These are phyloP conservation scores for Hypoxylon sp. DNA, from an alignment of 2,329 filamentous ascomycete genomes.

Conservation along the genomic window DNA sequence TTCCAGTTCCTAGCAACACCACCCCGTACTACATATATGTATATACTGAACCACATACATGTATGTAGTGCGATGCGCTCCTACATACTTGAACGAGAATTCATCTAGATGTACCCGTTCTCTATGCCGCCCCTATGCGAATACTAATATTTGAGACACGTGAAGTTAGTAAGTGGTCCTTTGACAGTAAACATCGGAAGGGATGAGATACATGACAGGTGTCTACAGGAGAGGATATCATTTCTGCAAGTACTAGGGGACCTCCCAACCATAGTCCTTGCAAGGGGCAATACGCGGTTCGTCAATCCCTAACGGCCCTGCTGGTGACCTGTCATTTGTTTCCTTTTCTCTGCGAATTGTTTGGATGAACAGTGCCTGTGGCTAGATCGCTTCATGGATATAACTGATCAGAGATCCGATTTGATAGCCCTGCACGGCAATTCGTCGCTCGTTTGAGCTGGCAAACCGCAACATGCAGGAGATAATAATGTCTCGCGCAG, in stretches of 20 bases:
- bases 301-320: conserved; percentile 42
- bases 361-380: conserved; percentile 29
- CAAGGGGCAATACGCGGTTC: conserved; percentile 20
- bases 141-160: conserved; percentile 24
- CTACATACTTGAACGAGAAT: conserved; percentile 16
- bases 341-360: conserved; percentile 23
- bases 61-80: not conserved
- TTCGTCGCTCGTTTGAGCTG: conserved; percentile 25
- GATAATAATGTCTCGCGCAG: conserved; percentile 45
- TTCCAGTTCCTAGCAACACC: conserved; percentile 23
- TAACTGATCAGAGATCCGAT: conserved; percentile 42
- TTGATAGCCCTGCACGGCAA: conserved; percentile 33
- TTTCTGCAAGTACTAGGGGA: not conserved
- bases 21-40: conserved; percentile 14
- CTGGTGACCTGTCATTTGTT: conserved; percentile 45
- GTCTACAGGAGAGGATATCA: conserved; percentile 1
- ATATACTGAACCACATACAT: not conserved
- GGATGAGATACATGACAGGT: conserved; percentile 8
- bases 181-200: conserved; percentile 26
- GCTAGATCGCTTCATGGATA: conserved; percentile 32
- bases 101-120: conserved; percentile 6
- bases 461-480: conserved; percentile 43
- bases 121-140: conserved; percentile 31
- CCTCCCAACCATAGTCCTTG: not conserved
- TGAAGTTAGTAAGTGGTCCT: conserved; percentile 18